Evolutionary conservation across 208 protist species (phyloP), one percentile per base, ranked within the genome.

Genomic region (Leishmania tarentolae): DNA sequence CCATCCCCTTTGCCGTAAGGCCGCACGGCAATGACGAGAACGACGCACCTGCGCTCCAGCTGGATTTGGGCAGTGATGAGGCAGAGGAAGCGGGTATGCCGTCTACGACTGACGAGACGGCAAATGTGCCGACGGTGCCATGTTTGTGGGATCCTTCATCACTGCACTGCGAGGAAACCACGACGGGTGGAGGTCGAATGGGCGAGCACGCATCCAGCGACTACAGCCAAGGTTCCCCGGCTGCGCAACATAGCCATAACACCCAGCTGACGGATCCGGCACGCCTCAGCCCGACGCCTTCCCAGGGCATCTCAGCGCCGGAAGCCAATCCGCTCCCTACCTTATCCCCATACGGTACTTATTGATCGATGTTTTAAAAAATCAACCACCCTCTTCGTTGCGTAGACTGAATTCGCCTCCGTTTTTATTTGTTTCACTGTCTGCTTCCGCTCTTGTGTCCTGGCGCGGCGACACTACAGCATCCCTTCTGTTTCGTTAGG

Each of bases 101-200:
- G 35, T 50, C 46, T 21, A 68, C 79, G 47, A 6, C 59, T 1
- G 78, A 82, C 28, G 71, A 46, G 47, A 21, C 47, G 15, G 80
- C 75, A 40, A 74, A 84, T 69, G 79, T 75, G 47, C 75, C 80
- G 53, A 84, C 76, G 44, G 75, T 50, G 37, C 68, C 57, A 56
- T 71, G 70, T 65, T 52, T 75, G 65, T 59, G 75, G 4, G 59
- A 68, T 19, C 75, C 80, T 5, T 76, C 81, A 42, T 73, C 73
- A 42, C 28, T 78, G 69, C 73, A 47, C 28, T 76, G 81, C 24
- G 81, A 84, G 40, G n/a, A 65, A 31, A 24, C 69, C 21, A 11
- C 71, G 21, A 37, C 28, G 46, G 28, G 13, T n/a, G 59, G 31
- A n/a, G 57, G 11, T 50, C 50, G 1, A 28, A 31, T 31, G 21